Evolutionary conservation across 768 basidiomycete species (phyloP).

Genomic region (Calvatia gigantea): DNA sequence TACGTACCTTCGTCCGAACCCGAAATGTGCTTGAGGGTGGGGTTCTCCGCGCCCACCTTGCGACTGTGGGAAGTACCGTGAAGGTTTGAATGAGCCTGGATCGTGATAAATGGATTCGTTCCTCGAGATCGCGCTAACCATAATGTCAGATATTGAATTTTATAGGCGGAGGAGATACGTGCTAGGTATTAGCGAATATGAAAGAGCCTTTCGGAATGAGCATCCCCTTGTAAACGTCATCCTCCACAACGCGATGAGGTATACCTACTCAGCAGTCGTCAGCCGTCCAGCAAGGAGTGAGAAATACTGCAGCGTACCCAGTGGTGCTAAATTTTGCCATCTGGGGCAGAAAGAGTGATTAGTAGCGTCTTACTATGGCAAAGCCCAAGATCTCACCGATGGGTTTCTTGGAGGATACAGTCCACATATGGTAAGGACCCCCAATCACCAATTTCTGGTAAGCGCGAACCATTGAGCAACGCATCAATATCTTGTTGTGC

Average conservation of each 20-base stretch:
- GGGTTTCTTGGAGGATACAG: conserved; percentile 26
- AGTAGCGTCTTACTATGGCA: background rate
- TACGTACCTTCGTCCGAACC: background rate
- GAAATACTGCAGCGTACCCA: too few relatives aligned
- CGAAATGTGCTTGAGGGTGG: background rate
- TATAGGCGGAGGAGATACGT: too few relatives aligned
- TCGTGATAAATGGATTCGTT: background rate
- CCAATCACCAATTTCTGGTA: conserved; percentile 32
- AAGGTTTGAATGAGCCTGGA: background rate
- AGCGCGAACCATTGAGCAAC: conserved; percentile 29
- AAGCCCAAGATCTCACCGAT: conserved; percentile 13
- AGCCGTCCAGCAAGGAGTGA: too few relatives aligned
- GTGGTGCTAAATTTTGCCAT: background rate
- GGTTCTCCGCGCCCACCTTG: background rate
- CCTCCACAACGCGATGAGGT: too few relatives aligned
- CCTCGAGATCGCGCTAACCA: background rate
- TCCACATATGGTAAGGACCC: conserved; percentile 32
- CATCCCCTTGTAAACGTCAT: too few relatives aligned
- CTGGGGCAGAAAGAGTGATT: background rate
- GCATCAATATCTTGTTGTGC: conserved; percentile 41
- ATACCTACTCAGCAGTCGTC: too few relatives aligned
- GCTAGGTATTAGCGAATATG: too few relatives aligned
- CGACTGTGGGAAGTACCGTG: background rate
- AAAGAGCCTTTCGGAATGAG: too few relatives aligned
- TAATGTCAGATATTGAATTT: background rate